phyloP scores from a whole-genome alignment of 2,329 filamentous ascomycete genomes.

The Aspergillus ochraceoroseus region DNA sequence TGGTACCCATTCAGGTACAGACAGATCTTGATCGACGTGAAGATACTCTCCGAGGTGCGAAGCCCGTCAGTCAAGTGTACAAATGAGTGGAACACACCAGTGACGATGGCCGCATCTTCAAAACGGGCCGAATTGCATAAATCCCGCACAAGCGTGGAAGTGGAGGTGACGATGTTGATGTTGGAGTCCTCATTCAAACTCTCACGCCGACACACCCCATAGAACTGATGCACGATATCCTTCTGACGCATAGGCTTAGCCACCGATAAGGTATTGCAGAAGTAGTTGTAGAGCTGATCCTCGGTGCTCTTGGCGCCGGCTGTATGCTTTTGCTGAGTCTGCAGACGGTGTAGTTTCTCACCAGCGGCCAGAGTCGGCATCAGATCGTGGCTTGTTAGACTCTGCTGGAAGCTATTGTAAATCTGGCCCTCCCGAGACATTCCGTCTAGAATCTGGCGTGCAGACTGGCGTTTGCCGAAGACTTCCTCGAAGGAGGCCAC shows the following conservation, averaged over 20 bases:
- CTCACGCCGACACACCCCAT: conserved; percentile 32
- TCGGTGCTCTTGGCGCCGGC: conserved; percentile 30
- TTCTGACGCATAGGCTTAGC: conserved; percentile 23
- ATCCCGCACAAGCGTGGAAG: conserved; percentile 27
- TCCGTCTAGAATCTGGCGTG: conserved; percentile 43
- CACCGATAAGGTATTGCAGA: conserved; percentile 33
- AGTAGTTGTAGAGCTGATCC: conserved; percentile 36
- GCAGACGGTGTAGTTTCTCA: conserved; percentile 29
- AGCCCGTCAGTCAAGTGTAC: conserved; percentile 34
- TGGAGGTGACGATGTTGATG: conserved; percentile 30
- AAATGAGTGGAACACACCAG: conserved; percentile 34
- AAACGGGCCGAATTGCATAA: conserved; percentile 31
- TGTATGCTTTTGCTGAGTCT: conserved; percentile 31
- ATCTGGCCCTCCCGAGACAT: conserved; percentile 42
- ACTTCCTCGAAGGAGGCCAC: conserved; percentile 45
- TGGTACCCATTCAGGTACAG: conserved; percentile 35
- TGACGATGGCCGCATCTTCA: conserved; percentile 34
- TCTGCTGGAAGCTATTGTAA: conserved; percentile 39
- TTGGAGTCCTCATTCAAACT: conserved; percentile 29
- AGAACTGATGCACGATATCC: conserved; percentile 32
- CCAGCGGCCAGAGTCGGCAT: conserved; percentile 32
- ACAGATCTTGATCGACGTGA: conserved; percentile 36
- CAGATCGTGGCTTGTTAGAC: conserved; percentile 32
- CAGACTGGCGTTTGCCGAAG: conserved; percentile 36
- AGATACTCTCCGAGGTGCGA: conserved; percentile 31